phyloP scores from a whole-genome alignment of 768 basidiomycete species.

The Butyriboletus loyo region DNA sequence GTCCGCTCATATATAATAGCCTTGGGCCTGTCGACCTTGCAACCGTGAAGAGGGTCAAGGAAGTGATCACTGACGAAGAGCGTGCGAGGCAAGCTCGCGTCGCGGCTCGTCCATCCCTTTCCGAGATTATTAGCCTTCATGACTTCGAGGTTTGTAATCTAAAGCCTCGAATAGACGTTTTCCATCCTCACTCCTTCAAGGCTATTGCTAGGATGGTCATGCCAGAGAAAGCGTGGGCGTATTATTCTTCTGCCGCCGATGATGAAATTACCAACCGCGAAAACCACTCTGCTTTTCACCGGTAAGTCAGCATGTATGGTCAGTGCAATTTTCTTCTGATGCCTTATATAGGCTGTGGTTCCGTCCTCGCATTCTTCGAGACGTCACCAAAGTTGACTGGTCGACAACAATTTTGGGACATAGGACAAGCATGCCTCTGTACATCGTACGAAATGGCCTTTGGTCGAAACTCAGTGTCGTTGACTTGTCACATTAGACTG shows the following conservation, averaged over 20 bases:
- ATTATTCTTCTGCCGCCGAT: constrained; percentile 95
- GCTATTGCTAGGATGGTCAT: constrained; percentile 81
- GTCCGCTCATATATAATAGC: constrained; percentile 32
- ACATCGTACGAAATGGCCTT: constrained; percentile 52
- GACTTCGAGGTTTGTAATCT: constrained; percentile 76
- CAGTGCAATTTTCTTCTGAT: not conserved
- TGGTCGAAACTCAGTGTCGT: not conserved
- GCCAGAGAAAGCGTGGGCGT: constrained; percentile 90
- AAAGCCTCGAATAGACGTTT: not conserved
- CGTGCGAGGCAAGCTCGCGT: constrained; percentile 63
- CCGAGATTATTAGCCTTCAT: constrained; percentile 84
- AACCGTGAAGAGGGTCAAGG: constrained; percentile 61
- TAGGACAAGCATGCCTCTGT: constrained; percentile 71
- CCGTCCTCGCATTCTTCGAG: constrained; percentile 78
- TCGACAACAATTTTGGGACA: constrained; percentile 80
- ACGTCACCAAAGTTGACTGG: constrained; percentile 85
- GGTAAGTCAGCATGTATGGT: constrained; percentile 39
- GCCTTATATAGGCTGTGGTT: constrained; percentile 71
- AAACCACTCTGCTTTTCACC: constrained; percentile 88
- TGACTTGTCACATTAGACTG: constrained; percentile 43
- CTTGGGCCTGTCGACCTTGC: constrained; percentile 70
- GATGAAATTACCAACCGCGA: constrained; percentile 90
- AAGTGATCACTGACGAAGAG: constrained; percentile 67
- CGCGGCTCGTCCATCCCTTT: constrained; percentile 63
- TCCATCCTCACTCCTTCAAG: constrained; percentile 37